Base-by-base conservation (phyloP, 495 filamentous ascomycete genomes). In the Tuber calosporum region DNA sequence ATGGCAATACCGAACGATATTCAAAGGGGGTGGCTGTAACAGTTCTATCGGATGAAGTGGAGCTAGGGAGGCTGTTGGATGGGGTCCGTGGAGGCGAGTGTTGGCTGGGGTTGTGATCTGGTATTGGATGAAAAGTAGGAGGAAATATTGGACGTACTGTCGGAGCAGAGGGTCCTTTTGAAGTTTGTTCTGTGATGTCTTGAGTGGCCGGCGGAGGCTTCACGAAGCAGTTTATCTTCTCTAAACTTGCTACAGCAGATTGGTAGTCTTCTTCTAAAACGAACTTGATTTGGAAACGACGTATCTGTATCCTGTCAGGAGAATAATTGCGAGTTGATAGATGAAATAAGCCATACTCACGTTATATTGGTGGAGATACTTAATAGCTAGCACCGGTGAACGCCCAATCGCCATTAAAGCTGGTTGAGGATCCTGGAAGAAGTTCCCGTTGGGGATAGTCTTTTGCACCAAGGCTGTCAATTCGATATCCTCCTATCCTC, bases 281-380 rank as follows among this genome's bases (percentile, higher is more conserved):
- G 72, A 86, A 85, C 70, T 82, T 84, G 1, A 87, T 71, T 73
- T 87, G 85, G 75, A 86, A 79, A n/a, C 85, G 80, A 45, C 81
- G 84, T 48, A 83, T 77, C 85, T 86, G 53, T 39, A 71, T 38
- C 30, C 6, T 58, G 26, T 43, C 17, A 42, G 37, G 72, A 43
- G 26, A 36, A 42, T 5, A 34, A 48, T 30, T 42, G 45, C 48
- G 30, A 34, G 38, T 37, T 34, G 19, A 17, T 13, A 4, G 48
- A 66, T 30, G 36, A 19, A 69, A 45, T 69, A 48, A 53, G 30
- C 66, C 66, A 74, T 81, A 69, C 53, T 71, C 79, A 41, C 81
- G 77, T 66, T 69, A 66, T 81, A 80, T 43, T 74, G 71, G 77
- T 80, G 83, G 38, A 76, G 73, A 69, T 84, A 82, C 41, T 80